Conservation (phyloP, 306 rosid species). For the peach (Prunus persica) region Prunus_persica_NCBIv2 NC_034009.1:38304001-38304500, state of each 20-base stretch:
- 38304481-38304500: not conserved
- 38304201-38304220: not conserved
- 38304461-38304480: constrained; percentile 8
- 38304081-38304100: constrained; percentile 34
- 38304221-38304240: not conserved
- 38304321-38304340: constrained; percentile 34
- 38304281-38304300: not conserved
- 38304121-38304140: not conserved
- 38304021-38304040: constrained; percentile 72
- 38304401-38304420: constrained; percentile 75
- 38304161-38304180: not conserved
- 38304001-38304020: constrained; percentile 24
- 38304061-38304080: constrained; percentile 21
- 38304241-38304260: not conserved
- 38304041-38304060: constrained; percentile 47
- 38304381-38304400: constrained; percentile 61
- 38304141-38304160: not conserved
- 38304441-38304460: constrained; percentile 64
- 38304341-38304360: constrained; percentile 31
- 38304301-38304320: constrained; percentile 8
- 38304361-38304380: constrained; percentile 55
- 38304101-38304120: constrained; percentile 33
- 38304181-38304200: not conserved
- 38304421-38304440: constrained; percentile 78
- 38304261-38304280: not conserved